Evolutionary conservation across 2,329 filamentous ascomycete genomes (phyloP), one percentile per base, ranked within the genome.

Genomic region (Dryadomyces quercivorus): DNA sequence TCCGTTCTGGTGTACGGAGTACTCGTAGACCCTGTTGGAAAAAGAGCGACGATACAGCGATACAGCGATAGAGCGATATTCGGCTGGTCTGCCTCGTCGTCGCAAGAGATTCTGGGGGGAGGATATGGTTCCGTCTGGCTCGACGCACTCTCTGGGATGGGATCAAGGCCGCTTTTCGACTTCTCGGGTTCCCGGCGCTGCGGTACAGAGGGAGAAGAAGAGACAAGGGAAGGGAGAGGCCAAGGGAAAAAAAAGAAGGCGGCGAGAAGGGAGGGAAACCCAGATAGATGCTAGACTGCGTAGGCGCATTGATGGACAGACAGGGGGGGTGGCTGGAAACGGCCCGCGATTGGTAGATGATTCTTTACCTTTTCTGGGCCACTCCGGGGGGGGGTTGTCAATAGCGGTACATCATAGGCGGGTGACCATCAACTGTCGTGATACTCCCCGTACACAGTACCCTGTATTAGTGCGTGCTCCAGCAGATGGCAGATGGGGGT

Each of bases 251-350:
- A 12, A 47, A 50, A 53, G 55, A n/a, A 43, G 48, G 43, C 36
- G n/a, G 15, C 46, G 34, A 44, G 50, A 45, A 52, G 26, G 47
- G 31, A 48, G 18, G 18, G 34, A 47, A 46, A 42, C 48, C n/a
- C 18, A 16, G 21, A 48, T 6, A 50, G 5, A 38, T 22, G 44
- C 44, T 22, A 46, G 21, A n/a, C 44, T 13, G 44, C 12, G 21
- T 5, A 44, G 20, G 22, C 13, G 22, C 22, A 8, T 31, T 4
- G 45, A 48, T 9, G 22, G 16, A 21, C 9, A 9, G 44, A 36
- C 31, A 31, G 40, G 40, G 40, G 22, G 51, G n/a, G 50, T 38
- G 51, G 51, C 51, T 52, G 51, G 51, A 26, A 48, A 48, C 20
- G 51, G 22, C 50, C 36, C 16, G 36, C 42, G 40, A 52, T 45